phyloP scores from a whole-genome alignment of 768 basidiomycete genomes.

The Pisolithus tinctorius region DNA sequence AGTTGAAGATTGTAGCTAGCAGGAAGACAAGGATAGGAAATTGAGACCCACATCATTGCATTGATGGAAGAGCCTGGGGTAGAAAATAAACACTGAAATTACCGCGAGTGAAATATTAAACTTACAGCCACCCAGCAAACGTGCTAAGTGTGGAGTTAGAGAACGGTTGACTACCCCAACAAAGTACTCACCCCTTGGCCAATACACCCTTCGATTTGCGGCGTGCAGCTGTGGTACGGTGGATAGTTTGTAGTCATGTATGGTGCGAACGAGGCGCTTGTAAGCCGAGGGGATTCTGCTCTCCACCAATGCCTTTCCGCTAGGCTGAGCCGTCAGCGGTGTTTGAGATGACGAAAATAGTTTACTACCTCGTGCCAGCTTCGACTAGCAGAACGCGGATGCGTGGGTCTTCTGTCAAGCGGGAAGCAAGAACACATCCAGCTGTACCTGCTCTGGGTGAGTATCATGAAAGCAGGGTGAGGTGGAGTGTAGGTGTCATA shows the following conservation, averaged over 20 bases:
- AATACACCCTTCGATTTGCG: conserved; percentile 41
- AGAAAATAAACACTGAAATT: background rate
- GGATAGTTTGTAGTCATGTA: conserved; percentile 46
- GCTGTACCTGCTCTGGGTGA: conserved; percentile 29
- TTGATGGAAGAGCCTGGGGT: conserved; percentile 55
- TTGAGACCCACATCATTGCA: conserved; percentile 37
- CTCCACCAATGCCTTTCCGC: conserved; percentile 36
- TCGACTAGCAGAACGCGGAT: conserved; percentile 35
- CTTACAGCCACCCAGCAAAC: conserved; percentile 70
- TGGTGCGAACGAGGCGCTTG: conserved; percentile 34
- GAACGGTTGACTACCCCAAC: background rate
- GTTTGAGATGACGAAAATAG: background rate
- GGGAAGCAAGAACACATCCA: conserved; percentile 38
- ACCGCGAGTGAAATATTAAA: conserved; percentile 4
- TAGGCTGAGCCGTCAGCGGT: conserved; percentile 11
- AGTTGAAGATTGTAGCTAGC: conserved; percentile 3
- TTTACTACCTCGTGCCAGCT: conserved; percentile 39
- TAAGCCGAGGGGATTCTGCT: conserved; percentile 42
- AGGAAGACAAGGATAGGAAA: background rate
- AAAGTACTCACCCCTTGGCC: conserved; percentile 53
- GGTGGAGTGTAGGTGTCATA: conserved; percentile 8
- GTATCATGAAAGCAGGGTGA: background rate
- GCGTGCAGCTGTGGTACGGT: conserved; percentile 53
- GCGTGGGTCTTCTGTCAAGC: conserved; percentile 33
- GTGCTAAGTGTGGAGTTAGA: conserved; percentile 31